Percentiles rank a stretch among this genome's conserved stretches.
phyloP scores from a whole-genome alignment of 2,329 filamentous ascomycete genomes.

The Penicillium capsulatum region DNA sequence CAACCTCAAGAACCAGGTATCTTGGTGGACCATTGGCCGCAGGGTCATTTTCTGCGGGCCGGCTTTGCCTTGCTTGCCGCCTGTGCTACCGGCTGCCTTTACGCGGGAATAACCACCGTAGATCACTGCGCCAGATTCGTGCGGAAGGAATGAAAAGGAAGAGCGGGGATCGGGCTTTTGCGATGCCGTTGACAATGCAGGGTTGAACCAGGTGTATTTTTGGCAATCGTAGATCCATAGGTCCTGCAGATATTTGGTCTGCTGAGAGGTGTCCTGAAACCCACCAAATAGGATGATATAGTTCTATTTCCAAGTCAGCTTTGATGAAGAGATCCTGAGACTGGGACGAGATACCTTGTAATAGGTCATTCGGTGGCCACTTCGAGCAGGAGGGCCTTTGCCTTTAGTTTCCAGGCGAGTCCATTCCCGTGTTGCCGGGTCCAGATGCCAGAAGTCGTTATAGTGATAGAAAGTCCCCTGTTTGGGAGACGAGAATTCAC shows the following conservation, averaged over 20 bases:
- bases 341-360: constrained; percentile 58
- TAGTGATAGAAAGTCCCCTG: constrained; percentile 99
- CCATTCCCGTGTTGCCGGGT: constrained; percentile 83
- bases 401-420: constrained; percentile 72
- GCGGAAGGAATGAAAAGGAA: constrained; percentile 86
- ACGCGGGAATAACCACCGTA: constrained; percentile 93
- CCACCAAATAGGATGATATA: constrained; percentile 95
- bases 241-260: constrained; percentile 89
- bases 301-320: constrained; percentile 45
- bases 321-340: too few species aligned
- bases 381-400: constrained; percentile 75
- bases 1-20: constrained; percentile 89
- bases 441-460: constrained; percentile 94
- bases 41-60: constrained; percentile 65
- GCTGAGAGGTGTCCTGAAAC: constrained; percentile 93
- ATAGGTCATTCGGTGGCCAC: constrained; percentile 92
- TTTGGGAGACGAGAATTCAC: constrained; percentile 93
- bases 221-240: constrained; percentile 93
- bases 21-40: constrained; percentile 86
- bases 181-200: constrained; percentile 68
- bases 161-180: constrained; percentile 87
- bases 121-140: constrained; percentile 82
- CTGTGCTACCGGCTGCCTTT: constrained; percentile 59
- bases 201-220: constrained; percentile 78
- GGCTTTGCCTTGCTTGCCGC: constrained; percentile 59